These are phyloP conservation scores for Physcia stellaris DNA, from an alignment of 495 filamentous ascomycete genomes.

Conservation along the genomic window DNA sequence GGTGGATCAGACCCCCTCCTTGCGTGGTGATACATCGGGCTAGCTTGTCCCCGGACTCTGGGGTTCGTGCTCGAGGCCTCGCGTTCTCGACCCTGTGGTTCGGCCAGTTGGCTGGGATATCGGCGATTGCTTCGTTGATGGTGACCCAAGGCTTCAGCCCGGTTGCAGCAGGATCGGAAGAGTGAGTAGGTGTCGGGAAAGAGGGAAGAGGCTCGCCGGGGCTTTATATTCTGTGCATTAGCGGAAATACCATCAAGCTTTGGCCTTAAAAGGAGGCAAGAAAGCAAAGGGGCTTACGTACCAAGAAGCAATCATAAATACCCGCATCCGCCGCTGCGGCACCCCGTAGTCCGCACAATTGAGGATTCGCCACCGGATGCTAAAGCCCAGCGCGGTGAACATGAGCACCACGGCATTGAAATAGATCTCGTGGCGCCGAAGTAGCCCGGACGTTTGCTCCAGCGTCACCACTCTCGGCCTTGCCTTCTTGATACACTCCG, in stretches of 20 bases:
- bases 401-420: constrained; percentile 50
- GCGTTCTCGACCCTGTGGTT: constrained; percentile 35
- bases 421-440: constrained; percentile 30
- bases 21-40: constrained; percentile 53
- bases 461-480: constrained; percentile 65
- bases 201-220: constrained; percentile 62
- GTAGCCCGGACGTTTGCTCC: constrained; percentile 67
- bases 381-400: constrained; percentile 55
- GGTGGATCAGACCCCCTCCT: constrained; percentile 60
- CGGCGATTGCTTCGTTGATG: constrained; percentile 32
- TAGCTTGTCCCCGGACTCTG: constrained; percentile 35
- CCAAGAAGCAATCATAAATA: constrained; percentile 72
- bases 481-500: constrained; percentile 39
- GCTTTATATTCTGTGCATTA: constrained; percentile 33
- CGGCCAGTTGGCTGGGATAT: constrained; percentile 25
- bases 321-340: constrained; percentile 42
- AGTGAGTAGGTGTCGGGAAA: constrained; percentile 57
- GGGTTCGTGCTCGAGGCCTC: constrained; percentile 6
- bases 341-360: constrained; percentile 46
- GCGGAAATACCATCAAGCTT: constrained; percentile 10
- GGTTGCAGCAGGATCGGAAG: constrained; percentile 18
- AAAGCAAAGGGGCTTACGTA: constrained; percentile 40
- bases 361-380: constrained; percentile 44
- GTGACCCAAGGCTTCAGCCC: constrained; percentile 24
- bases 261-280: background rate